Evolutionary conservation across 2,329 filamentous ascomycete genomes (phyloP).

Genomic region (Salinomyces thailandicus): DNA sequence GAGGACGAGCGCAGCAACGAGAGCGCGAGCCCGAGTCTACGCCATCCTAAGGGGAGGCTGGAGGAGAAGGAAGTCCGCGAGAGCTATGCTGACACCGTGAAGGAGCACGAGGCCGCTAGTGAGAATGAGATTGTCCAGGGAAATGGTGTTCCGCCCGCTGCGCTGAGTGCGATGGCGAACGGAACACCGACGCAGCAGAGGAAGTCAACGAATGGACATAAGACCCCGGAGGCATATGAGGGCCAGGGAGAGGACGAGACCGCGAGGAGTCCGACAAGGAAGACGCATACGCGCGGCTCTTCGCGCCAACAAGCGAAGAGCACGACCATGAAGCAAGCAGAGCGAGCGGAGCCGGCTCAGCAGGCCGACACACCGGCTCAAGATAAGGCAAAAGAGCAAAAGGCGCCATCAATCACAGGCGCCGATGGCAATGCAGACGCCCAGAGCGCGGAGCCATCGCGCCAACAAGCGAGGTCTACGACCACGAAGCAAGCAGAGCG

Average conservation of each 20-base stretch:
- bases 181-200: background rate
- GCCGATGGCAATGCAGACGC: background rate
- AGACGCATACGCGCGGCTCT: constrained; percentile 20
- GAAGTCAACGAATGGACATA: background rate
- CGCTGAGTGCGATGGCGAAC: background rate
- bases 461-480: too few species aligned
- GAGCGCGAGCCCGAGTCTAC: constrained; percentile 21
- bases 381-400: background rate
- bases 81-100: constrained; percentile 17
- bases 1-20: constrained; percentile 18
- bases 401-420: background rate
- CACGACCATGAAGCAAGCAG: background rate
- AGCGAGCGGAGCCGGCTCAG: background rate
- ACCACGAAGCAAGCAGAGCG: too few species aligned
- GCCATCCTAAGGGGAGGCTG: constrained; percentile 20
- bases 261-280: constrained; percentile 17
- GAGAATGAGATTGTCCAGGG: constrained; percentile 12
- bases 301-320: background rate
- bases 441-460: background rate
- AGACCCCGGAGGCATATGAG: constrained; percentile 16
- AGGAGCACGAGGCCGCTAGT: constrained; percentile 10
- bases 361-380: background rate
- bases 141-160: constrained; percentile 8
- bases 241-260: constrained; percentile 22
- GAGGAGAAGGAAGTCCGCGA: constrained; percentile 14